Conservation (phyloP, 805 yeast genomes). For the Brettanomyces anomalus region DNA sequence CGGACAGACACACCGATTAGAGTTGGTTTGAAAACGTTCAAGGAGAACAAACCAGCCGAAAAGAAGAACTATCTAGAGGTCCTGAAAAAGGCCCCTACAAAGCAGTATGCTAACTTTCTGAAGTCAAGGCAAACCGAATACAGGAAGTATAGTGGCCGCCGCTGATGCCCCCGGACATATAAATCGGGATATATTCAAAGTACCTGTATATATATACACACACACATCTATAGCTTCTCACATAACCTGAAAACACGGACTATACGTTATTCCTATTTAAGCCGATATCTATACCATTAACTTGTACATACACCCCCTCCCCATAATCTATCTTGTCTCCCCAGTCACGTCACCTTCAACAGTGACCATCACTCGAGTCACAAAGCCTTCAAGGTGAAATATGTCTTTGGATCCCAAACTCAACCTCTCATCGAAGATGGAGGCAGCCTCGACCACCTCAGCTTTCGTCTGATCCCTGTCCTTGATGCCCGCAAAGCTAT, state of each 20-base stretch:
- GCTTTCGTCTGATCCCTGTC: slow-evolving; percentile 24
- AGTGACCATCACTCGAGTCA: slow-evolving; percentile 78
- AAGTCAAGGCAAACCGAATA: slow-evolving; percentile 46
- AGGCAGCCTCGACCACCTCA: slow-evolving; percentile 49
- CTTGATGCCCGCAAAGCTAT: slow-evolving; percentile 10
- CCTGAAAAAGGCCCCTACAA: slow-evolving; percentile 53
- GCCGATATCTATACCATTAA: not conserved
- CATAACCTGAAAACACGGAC: not conserved
- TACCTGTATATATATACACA: slow-evolving; percentile 4
- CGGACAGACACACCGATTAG: slow-evolving; percentile 53
- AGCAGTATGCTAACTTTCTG: slow-evolving; percentile 47
- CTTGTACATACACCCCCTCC: too few species aligned
- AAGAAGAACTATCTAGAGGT: slow-evolving; percentile 45
- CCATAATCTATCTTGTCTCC: not conserved
- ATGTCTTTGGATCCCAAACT: slow-evolving; percentile 82
- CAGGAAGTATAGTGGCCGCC: slow-evolving; percentile 26
- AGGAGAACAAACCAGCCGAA: slow-evolving; percentile 24
- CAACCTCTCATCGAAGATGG: slow-evolving; percentile 76
- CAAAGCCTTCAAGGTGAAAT: slow-evolving; percentile 90
- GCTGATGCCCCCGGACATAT: too few species aligned
- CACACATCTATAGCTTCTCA: slow-evolving; percentile 1
- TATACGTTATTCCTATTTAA: not conserved
- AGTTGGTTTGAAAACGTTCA: slow-evolving; percentile 56
- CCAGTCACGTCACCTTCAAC: slow-evolving; percentile 34
- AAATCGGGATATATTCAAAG: too few species aligned